Evolutionary conservation across 192 early-diverging fungal species (phyloP).

Genomic region (Coemansia umbellata): DNA sequence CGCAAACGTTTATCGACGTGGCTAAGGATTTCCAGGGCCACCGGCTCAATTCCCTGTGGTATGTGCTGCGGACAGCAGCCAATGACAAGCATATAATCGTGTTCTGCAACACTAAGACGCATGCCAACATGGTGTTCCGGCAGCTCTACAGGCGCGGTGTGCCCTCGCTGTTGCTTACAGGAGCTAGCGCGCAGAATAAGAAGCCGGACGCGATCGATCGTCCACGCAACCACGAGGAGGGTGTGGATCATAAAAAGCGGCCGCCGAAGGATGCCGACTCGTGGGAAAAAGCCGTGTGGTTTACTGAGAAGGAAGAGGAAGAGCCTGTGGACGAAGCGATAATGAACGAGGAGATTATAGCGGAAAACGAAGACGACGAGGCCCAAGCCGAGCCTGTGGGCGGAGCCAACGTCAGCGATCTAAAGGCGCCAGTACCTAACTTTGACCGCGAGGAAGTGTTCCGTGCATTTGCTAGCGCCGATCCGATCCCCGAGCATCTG

Average conservation of each 20-base stretch:
- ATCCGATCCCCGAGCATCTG: conserved; percentile 33
- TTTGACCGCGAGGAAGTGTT: conserved; percentile 39
- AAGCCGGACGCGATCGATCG: background rate
- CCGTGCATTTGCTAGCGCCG: conserved; percentile 11
- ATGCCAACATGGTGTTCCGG: conserved; percentile 55
- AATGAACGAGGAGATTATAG: background rate
- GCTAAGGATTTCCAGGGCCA: conserved; percentile 61
- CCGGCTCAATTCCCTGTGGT: conserved; percentile 64
- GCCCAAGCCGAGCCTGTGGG: conserved; percentile 8
- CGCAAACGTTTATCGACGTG: conserved; percentile 78
- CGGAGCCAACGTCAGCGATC: conserved; percentile 17
- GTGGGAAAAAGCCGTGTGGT: conserved; percentile 29
- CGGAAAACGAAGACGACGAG: background rate
- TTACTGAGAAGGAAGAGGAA: conserved; percentile 14
- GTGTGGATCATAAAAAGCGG: background rate
- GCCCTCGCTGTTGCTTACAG: conserved; percentile 53
- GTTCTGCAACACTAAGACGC: conserved; percentile 78
- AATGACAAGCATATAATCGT: conserved; percentile 69
- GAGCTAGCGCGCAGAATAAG: conserved; percentile 3
- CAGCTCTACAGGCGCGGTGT: conserved; percentile 56
- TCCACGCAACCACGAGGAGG: background rate
- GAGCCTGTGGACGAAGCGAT: background rate
- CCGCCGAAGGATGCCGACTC: too few relatives aligned
- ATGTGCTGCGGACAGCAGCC: conserved; percentile 64
- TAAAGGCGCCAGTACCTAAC: conserved; percentile 23